Conservation (phyloP, 176 grass and related monocot genomes). For the Raddia guianensis region DNA sequence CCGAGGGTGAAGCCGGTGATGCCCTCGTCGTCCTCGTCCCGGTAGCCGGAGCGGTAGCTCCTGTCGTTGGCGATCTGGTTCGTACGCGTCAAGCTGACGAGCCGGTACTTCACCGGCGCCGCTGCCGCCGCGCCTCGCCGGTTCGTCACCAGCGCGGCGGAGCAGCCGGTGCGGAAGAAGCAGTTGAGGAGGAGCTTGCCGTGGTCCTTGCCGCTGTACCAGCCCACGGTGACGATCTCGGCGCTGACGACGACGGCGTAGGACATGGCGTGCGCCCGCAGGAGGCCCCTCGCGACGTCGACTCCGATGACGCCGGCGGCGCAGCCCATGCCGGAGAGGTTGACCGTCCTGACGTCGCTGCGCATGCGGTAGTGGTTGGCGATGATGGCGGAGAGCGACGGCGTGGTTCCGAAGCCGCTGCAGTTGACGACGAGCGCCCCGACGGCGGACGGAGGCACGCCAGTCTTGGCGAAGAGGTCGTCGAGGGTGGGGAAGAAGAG, state of each 20-base stretch:
- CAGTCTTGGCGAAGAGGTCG: conserved; percentile 56
- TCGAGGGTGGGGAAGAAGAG: conserved; percentile 58
- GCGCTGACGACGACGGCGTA: conserved; percentile 74
- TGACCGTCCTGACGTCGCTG: conserved; percentile 54
- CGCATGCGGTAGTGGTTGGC: conserved; percentile 56
- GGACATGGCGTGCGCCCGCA: conserved; percentile 20
- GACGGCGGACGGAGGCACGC: conserved; percentile 46
- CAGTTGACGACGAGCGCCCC: conserved; percentile 71
- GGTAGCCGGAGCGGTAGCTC: conserved; percentile 55
- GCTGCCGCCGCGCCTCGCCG: neutral
- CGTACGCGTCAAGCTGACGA: conserved; percentile 57
- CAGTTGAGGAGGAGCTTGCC: conserved; percentile 80
- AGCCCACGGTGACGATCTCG: conserved; percentile 71
- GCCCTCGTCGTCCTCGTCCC: conserved; percentile 73
- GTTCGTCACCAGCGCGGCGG: conserved; percentile 57
- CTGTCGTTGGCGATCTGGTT: conserved; percentile 54
- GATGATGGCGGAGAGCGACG: conserved; percentile 65
- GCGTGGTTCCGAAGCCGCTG: conserved; percentile 55
- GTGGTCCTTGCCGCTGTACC: conserved; percentile 68
- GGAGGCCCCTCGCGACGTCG: conserved; percentile 48
- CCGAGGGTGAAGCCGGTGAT: conserved; percentile 71
- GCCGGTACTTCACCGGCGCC: conserved; percentile 49
- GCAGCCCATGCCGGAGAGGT: conserved; percentile 88
- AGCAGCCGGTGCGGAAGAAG: conserved; percentile 80
- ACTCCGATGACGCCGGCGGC: conserved; percentile 55